Base-by-base conservation (phyloP, 2,329 filamentous ascomycete species). In the Sarocladiaceae sp. region DNA sequence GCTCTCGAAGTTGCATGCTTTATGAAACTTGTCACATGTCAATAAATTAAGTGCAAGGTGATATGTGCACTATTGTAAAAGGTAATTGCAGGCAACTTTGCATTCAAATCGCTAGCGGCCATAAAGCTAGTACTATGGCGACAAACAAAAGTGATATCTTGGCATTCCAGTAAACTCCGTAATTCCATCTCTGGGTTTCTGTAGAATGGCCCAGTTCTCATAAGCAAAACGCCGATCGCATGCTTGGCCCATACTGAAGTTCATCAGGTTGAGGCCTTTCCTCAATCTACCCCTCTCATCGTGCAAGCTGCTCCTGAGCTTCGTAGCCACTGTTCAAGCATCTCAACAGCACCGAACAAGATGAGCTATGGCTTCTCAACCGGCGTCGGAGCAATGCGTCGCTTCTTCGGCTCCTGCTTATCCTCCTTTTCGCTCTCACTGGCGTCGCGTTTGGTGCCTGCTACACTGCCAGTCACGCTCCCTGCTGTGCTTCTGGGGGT, bases 311-410 rank as follows among this genome's bases (percentile, higher is more conserved):
- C n/a, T n/a, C n/a, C n/a, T n/a, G n/a, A n/a, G n/a, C n/a, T n/a
- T n/a, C n/a, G n/a, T n/a, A n/a, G n/a, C n/a, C n/a, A 15, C 17
- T 4, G 12, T 40, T 40, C 37, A 15, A 12, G 8, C 17, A 4
- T 20, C 35, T 37, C 35, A n/a, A n/a, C n/a, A n/a, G n/a, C n/a
- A n/a, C n/a, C n/a, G n/a, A n/a, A n/a, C n/a, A n/a, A n/a, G n/a
- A n/a, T 17, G 17, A 15, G 4, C 28, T 22, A 48, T 5, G 44
- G 26, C 26, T 48, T 48, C 33, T 68, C 66, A 17, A 88, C 74
- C 1, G 76, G 74, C 1, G 84, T 89, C 3, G 86, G 87, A 3
- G 86, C 86, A 59, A 90, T 83, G 47, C 86, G 76, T 59, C 86
- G 78, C 69, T 83, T 86, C 71, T 90, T 90, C 4, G 81, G 75